These are phyloP conservation scores for Fusarium kyushuense DNA, from an alignment of 2,329 filamentous ascomycete species.

Conservation along the genomic window DNA sequence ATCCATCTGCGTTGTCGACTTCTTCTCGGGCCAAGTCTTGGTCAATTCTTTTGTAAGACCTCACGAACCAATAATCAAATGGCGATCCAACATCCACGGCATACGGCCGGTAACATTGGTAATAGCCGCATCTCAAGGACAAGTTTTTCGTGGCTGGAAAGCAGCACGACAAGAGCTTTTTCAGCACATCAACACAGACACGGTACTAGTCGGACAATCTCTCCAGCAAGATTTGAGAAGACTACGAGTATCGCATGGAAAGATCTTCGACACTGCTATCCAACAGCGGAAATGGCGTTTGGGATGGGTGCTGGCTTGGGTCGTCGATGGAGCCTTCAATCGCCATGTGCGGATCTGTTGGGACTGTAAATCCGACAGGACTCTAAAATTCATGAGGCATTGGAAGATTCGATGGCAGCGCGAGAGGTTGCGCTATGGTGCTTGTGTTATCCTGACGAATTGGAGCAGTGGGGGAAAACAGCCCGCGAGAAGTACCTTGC, in stretches of 20 bases:
- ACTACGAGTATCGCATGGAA: not conserved
- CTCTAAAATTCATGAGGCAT: not conserved
- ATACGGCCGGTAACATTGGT: constrained; percentile 9
- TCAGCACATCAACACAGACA: constrained; percentile 2
- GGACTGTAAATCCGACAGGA: not conserved
- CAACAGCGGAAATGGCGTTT: not conserved
- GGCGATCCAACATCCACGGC: constrained; percentile 14
- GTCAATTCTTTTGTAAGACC: constrained; percentile 17
- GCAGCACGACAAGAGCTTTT: constrained; percentile 1
- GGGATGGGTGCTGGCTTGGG: rapidly evolving
- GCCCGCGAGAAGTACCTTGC: not conserved
- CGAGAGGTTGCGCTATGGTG: constrained; percentile 13
- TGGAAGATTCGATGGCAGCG: constrained; percentile 9
- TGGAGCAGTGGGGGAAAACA: not conserved
- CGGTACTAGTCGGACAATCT: not conserved
- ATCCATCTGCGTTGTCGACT: constrained; percentile 20
- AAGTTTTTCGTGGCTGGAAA: not conserved
- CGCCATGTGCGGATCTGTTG: not conserved
- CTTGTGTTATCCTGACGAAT: not conserved
- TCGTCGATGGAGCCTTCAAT: not conserved
- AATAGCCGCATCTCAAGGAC: constrained; percentile 2
- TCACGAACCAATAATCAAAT: not conserved
- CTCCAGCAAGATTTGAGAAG: not conserved
- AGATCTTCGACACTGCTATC: constrained; percentile 8
- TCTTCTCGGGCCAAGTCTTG: constrained; percentile 20